A percentile compares a stretch with the other conserved stretches of the same genome.
Conservation (phyloP, 2,329 filamentous ascomycete genomes). For the Alternaria sp. region DNA sequence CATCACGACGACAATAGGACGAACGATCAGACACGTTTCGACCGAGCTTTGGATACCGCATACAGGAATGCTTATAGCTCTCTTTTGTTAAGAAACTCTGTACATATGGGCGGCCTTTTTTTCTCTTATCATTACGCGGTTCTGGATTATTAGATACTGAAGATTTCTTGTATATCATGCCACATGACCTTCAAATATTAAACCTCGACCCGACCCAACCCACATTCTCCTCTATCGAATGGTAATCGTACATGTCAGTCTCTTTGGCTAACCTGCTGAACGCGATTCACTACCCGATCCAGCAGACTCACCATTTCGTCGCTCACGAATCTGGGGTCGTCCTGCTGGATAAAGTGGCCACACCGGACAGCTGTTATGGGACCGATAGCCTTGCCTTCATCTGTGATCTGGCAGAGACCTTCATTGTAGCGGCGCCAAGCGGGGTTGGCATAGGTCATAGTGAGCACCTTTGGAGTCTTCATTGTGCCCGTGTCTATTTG, state of each 20-base stretch:
- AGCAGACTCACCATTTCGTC: constrained; percentile 45
- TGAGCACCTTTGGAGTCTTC: constrained; percentile 50
- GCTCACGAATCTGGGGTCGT: constrained; percentile 57
- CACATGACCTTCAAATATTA: not conserved
- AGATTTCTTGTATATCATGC: constrained; percentile 2
- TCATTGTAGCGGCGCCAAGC: constrained; percentile 65
- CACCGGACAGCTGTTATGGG: constrained; percentile 59
- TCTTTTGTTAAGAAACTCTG: constrained; percentile 1
- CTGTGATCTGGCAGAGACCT: constrained; percentile 58
- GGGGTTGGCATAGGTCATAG: constrained; percentile 63
- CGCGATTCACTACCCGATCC: constrained; percentile 48
- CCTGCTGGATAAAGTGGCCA: constrained; percentile 66
- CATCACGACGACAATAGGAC: not conserved
- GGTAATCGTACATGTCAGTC: constrained; percentile 13
- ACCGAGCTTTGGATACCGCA: not conserved
- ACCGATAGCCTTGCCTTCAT: constrained; percentile 52
- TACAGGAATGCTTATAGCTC: not conserved
- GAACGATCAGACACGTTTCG: not conserved
- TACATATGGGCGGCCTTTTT: constrained; percentile 16
- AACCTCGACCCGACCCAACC: not conserved
- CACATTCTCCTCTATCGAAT: not conserved
- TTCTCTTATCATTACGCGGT: not conserved
- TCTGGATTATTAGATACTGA: not conserved
- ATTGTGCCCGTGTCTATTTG: constrained; percentile 34
- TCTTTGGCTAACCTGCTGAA: constrained; percentile 45